Evolutionary conservation across 2,329 filamentous ascomycete genomes (phyloP).

Genomic region (Aspergillus pseudoglaucus): DNA sequence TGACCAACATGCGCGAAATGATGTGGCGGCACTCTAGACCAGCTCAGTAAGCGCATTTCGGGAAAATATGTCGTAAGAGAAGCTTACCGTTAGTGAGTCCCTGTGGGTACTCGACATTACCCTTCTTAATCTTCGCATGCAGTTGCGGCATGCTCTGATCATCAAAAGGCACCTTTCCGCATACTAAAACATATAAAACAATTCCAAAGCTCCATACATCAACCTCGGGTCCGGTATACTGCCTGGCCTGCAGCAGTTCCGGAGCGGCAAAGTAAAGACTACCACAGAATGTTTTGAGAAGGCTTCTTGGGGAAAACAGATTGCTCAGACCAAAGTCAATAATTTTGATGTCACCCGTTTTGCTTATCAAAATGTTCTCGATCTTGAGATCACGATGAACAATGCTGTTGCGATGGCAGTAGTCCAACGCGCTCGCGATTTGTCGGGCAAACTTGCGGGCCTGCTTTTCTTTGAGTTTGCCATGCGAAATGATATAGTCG

Average conservation of each 20-base stretch:
- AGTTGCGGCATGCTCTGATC: conserved; percentile 98
- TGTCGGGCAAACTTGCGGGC: conserved; percentile 95
- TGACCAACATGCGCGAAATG: conserved; percentile 91
- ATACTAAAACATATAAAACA: conserved; percentile 92
- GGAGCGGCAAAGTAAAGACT: conserved; percentile 97
- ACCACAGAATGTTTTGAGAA: conserved; percentile 94
- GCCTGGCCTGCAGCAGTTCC: conserved; percentile 84
- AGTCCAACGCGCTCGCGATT: conserved; percentile 93
- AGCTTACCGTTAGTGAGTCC: conserved; percentile 80
- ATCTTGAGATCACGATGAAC: conserved; percentile 97
- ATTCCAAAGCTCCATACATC: conserved; percentile 99
- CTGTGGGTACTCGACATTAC: conserved; percentile 86
- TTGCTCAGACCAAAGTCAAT: conserved; percentile 98
- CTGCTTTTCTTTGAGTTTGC: conserved; percentile 95
- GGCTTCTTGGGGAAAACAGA: conserved; percentile 75
- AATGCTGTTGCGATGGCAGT: conserved; percentile 96
- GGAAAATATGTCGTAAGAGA: background rate
- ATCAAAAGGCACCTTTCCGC: conserved; percentile 96
- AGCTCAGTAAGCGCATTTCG: conserved; percentile 30
- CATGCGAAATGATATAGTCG: conserved; percentile 98
- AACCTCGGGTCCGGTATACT: conserved; percentile 93
- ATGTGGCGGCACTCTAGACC: conserved; percentile 79
- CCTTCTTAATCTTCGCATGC: conserved; percentile 98
- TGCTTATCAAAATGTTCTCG: conserved; percentile 98
- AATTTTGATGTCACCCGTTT: conserved; percentile 98